phyloP scores from a whole-genome alignment of 495 filamentous ascomycete genomes.

The Penicillium dipodomyicola region DNA sequence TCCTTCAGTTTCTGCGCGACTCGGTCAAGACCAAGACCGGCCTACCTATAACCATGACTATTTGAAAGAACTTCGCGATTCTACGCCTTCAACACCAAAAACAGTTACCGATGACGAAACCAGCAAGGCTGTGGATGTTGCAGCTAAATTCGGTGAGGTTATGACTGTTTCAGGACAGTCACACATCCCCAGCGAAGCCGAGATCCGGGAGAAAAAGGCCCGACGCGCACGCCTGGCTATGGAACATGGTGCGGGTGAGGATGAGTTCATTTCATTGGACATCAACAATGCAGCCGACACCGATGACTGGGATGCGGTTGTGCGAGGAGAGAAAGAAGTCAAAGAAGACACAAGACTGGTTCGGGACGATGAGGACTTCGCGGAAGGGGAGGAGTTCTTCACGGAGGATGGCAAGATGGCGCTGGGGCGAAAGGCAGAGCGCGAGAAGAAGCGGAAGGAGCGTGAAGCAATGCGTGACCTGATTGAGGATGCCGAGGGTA shows the following conservation, averaged over 20 bases:
- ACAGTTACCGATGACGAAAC: constrained; percentile 51
- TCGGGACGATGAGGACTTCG: constrained; percentile 88
- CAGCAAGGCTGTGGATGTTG: constrained; percentile 63
- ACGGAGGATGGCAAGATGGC: constrained; percentile 80
- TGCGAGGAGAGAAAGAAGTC: constrained; percentile 41
- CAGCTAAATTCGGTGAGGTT: constrained; percentile 60
- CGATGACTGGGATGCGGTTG: constrained; percentile 43
- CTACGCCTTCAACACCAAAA: constrained; percentile 76
- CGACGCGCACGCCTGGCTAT: constrained; percentile 76
- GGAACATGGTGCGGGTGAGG: constrained; percentile 64
- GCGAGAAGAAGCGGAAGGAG: constrained; percentile 64
- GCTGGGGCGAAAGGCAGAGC: constrained; percentile 75
- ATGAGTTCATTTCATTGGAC: constrained; percentile 78
- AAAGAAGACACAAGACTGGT: constrained; percentile 66
- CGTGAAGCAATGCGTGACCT: constrained; percentile 77
- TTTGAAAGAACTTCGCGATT: constrained; percentile 76
- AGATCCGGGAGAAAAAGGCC: constrained; percentile 90
- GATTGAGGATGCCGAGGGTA: constrained; percentile 74
- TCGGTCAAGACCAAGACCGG: constrained; percentile 61
- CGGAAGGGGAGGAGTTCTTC: constrained; percentile 89
- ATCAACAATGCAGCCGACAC: constrained; percentile 48
- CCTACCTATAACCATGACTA: constrained; percentile 86
- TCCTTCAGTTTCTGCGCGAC: constrained; percentile 49
- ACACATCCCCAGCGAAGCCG: constrained; percentile 75
- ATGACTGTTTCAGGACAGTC: constrained; percentile 37